Evolutionary conservation across 345 rosid genomes (phyloP).

Genomic region (Limnanthes douglasii): DNA sequence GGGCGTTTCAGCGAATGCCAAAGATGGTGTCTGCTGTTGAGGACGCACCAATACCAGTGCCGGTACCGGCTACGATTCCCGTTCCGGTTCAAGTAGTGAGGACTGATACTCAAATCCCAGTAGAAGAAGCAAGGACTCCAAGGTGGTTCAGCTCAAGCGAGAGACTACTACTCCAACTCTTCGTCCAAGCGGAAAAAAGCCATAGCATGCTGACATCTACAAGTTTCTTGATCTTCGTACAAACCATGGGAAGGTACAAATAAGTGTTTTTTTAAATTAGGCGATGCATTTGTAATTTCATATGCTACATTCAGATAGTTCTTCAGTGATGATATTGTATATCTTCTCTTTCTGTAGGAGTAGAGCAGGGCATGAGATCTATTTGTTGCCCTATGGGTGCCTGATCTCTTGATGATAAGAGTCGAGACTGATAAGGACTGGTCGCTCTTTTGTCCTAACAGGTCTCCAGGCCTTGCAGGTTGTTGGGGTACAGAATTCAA

Average conservation of each 20-base stretch:
- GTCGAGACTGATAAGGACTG: constrained; percentile 57
- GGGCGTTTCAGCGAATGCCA: constrained; percentile 68
- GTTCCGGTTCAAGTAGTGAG: constrained; percentile 33
- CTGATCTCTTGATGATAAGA: constrained; percentile 88
- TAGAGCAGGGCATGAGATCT: constrained; percentile 81
- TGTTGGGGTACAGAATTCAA: constrained; percentile 73
- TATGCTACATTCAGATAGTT: background rate
- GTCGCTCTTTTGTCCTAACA: constrained; percentile 83
- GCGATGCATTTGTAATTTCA: background rate
- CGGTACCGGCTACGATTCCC: constrained; percentile 60
- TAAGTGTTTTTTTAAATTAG: background rate
- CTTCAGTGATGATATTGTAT: too few species aligned
- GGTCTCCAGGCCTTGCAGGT: constrained; percentile 25
- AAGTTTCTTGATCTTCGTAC: constrained; percentile 67
- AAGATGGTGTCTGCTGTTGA: constrained; percentile 87
- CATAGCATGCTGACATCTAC: constrained; percentile 77
- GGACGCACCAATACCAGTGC: constrained; percentile 49
- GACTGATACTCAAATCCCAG: constrained; percentile 80
- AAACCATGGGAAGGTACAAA: constrained; percentile 60
- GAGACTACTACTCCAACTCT: constrained; percentile 83
- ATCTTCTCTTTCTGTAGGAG: constrained; percentile 21
- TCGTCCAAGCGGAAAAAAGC: constrained; percentile 68
- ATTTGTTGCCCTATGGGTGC: constrained; percentile 82
- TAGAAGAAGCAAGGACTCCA: constrained; percentile 65
- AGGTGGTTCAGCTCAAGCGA: constrained; percentile 86